Percentiles rank a stretch among this genome's conserved stretches.
Evolutionary conservation across 495 filamentous ascomycete species (phyloP).

Genomic region (Penicillium ucsense): DNA sequence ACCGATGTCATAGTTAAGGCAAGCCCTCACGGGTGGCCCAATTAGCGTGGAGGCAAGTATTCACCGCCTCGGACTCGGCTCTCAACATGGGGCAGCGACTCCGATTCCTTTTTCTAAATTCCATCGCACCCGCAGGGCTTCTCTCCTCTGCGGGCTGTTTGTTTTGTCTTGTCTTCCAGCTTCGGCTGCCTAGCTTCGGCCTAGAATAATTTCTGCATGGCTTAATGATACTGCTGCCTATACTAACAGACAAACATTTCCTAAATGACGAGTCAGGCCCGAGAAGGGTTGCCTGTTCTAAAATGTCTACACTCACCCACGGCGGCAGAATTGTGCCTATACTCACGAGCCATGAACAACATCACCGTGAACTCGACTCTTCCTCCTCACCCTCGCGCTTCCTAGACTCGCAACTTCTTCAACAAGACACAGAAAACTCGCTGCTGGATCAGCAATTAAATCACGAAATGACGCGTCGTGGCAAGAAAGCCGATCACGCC

Average conservation of each 20-base stretch:
- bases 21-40: conserved; percentile 14
- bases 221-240: not conserved
- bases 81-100: conserved; percentile 8
- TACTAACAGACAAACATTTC: not conserved
- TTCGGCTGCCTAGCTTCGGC: not conserved
- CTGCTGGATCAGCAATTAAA: conserved; percentile 11
- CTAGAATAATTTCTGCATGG: conserved; percentile 1
- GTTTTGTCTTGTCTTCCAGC: conserved; percentile 2
- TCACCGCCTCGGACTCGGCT: conserved; percentile 17
- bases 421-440: not conserved
- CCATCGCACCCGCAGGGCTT: conserved; percentile 20
- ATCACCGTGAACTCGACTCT: conserved; percentile 7
- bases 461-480: conserved; percentile 5
- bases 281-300: conserved; percentile 21
- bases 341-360: conserved; percentile 25
- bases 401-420: not conserved
- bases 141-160: conserved; percentile 16
- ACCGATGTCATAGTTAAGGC: conserved; percentile 18
- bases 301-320: conserved; percentile 35
- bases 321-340: conserved; percentile 43
- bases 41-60: conserved; percentile 1
- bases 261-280: conserved; percentile 33
- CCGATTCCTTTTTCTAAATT: conserved; percentile 17
- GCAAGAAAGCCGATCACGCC: conserved; percentile 16
- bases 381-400: conserved; percentile 9